Base-by-base conservation (phyloP, 192 early-diverging fungal species). In the Rhizophagus prolifer region DNA sequence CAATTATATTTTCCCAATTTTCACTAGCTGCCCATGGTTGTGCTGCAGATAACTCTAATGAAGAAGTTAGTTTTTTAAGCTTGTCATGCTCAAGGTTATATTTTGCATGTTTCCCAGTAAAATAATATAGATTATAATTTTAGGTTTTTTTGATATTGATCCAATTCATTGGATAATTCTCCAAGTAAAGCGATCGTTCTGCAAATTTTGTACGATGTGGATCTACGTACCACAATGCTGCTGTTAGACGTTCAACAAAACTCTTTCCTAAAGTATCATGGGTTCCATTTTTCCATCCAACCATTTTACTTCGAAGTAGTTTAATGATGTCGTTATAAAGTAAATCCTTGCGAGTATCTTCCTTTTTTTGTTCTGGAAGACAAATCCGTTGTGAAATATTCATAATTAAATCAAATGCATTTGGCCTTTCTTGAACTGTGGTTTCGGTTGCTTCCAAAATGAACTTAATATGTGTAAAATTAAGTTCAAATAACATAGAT, bases 181-280 rank as follows among this genome's bases (percentile, higher is more conserved):
- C 5, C 6, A 61, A 61, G 60, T 61, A 25, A 61, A 61, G n/a
- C 7, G 21, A 61, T 25, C n/a, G 23, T 61, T n/a, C 60, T 61
- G n/a, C 26, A 61, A 61, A 61, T 61, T 10, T 61, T 61, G 6
- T 61, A 61, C 23, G 12, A 61, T 61, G 23, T 61, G 26, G 5
- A 61, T 61, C 60, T 61, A 61, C 26, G 23, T 61, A 61, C 23
- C n/a, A 61, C 4, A 61, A 61, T 10, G 60, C 60, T 26, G 10
- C 19, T 6, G 60, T 61, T 61, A 61, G n/a, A 23, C 60, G 10
- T 61, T 61, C n/a, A 61, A 61, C 10, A 61, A 61, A 61, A 61
- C 60, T 61, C 44, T 61, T 61, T 61, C n/a, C n/a, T 28, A 61
- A 9, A 61, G 60, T 61, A 61, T 61, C 10, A 28, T 61, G 60